A percentile compares a stretch with the other conserved stretches of the same genome.
Conservation (phyloP, 73 alveolate species). For the Paramecium octaurelia region DNA sequence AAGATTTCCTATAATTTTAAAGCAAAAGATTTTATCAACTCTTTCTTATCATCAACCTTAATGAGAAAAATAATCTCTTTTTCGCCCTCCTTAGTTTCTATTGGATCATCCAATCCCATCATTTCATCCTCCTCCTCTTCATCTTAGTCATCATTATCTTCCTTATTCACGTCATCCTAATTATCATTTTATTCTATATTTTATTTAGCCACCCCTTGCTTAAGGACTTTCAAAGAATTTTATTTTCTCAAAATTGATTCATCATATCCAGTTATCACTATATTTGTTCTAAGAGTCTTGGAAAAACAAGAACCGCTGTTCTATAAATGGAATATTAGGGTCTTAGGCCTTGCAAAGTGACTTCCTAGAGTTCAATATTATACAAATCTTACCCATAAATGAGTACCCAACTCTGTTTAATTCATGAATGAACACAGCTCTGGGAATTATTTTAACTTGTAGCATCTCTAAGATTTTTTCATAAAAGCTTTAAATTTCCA, state of each 20-base stretch:
- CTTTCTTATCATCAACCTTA: not conserved
- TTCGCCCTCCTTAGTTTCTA: not conserved
- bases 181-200: not conserved
- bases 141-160: not conserved
- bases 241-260: not conserved
- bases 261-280: not conserved
- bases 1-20: not conserved
- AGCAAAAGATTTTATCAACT: not conserved
- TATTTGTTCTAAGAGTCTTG: not conserved
- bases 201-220: not conserved
- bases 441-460: not conserved
- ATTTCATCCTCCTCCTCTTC: not conserved
- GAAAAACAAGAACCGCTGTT: not conserved
- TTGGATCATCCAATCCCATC: not conserved
- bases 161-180: not conserved
- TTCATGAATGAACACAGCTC: not conserved
- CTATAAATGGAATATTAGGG: slow-evolving; percentile 6
- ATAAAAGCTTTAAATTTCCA: not conserved
- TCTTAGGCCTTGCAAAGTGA: not conserved
- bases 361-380: not conserved
- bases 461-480: not conserved
- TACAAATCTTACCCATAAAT: not conserved
- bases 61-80: not conserved
- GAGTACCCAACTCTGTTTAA: slow-evolving; percentile 18
- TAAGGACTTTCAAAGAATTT: not conserved